Base-by-base conservation (phyloP, 2,329 filamentous ascomycete species). In the Paecilomyces variotii region DNA sequence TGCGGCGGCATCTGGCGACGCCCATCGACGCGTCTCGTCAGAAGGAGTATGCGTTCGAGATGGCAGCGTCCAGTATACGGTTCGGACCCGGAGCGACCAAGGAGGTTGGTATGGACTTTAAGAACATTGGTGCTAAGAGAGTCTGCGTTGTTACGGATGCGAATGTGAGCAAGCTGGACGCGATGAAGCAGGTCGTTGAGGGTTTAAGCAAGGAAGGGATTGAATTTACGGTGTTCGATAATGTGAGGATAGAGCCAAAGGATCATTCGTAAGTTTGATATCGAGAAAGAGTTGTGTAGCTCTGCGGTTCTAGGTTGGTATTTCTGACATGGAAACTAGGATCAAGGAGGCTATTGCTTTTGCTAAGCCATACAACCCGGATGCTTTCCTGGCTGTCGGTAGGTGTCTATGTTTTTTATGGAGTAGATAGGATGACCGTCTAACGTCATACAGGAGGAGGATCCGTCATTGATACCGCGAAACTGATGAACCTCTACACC, bases 41-140 rank as follows among this genome's bases (percentile, higher is more conserved):
- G 69, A 96, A 95, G 73, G 94, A 99, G 74, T 99, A 99, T 77
- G 94, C 94, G 12, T 99, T 99, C 71, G 94, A 99, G 74, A 96
- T 99, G 93, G 94, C 94, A 0, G 91, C 94, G 1, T 96, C 90
- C 0, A 90, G 88, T 28, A 97, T 99, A 69, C 86, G 94, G 11
- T 99, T 97, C 68, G 94, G 94, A 0, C 90, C 91, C 0, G 94
- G 94, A 4, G 89, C 88, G 58, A 99, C 94, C 26, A 90, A 91
- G 74, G 94, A 99, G 75, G 91, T 99, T 24, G 94, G 94, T 63
- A 97, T 97, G 94, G 94, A 99, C 75, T 87, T 97, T 65, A 88
- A 86, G 76, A 97, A 99, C 72, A 82, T 99, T 80, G 89, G 89
- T 12, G 87, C 88, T 5, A 89, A 90, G 78, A 87, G 86, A 52